phyloP scores from a whole-genome alignment of 73 alveolate species.

The Tetrahymena elliotti region DNA sequence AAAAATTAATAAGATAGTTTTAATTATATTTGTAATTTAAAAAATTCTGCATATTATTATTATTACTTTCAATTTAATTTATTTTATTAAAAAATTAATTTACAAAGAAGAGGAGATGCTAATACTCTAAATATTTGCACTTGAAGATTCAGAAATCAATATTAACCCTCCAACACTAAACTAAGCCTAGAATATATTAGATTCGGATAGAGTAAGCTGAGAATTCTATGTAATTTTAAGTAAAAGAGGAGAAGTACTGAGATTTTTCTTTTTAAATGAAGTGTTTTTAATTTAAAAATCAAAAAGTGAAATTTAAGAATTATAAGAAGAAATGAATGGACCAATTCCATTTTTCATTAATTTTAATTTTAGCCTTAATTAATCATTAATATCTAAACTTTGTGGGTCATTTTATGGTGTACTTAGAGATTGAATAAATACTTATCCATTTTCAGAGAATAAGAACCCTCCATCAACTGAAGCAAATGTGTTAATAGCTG shows the following conservation, averaged over 20 bases:
- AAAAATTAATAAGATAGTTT: no score
- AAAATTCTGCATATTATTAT: no score
- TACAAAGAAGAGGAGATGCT: neutral
- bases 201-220: neutral
- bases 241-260: neutral
- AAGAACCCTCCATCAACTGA: neutral
- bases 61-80: no score
- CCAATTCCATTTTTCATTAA: neutral
- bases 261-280: no score
- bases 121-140: neutral
- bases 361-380: no score
- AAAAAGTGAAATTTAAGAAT: neutral
- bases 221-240: neutral
- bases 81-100: no score
- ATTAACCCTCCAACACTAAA: neutral
- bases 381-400: neutral
- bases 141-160: neutral
- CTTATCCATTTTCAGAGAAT: neutral
- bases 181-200: neutral
- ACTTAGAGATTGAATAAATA: neutral
- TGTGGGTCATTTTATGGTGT: neutral
- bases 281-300: neutral
- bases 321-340: neutral
- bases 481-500: neutral
- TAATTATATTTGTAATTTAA: no score